Percentiles rank a stretch among this genome's conserved stretches.
Evolutionary conservation across 129 eudicot genomes (phyloP).

Genomic region (Tagetes patula): DNA sequence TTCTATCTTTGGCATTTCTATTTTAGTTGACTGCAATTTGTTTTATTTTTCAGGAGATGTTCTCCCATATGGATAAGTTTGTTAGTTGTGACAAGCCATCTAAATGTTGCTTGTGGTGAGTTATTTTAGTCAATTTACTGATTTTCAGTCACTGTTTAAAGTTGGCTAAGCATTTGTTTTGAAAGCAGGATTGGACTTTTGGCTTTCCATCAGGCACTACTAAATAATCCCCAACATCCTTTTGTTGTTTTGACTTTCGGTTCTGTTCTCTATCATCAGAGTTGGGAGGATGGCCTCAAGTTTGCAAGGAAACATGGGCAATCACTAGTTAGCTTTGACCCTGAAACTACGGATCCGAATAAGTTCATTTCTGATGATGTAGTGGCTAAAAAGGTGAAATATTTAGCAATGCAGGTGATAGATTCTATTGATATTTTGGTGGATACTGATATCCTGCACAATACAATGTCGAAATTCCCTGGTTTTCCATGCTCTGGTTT

Average conservation of each 20-base stretch:
- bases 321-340: slow-evolving; percentile 37
- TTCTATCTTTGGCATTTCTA: background rate
- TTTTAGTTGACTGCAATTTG: slow-evolving; percentile 2
- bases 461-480: slow-evolving; percentile 45
- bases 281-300: slow-evolving; percentile 57
- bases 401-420: slow-evolving; percentile 43
- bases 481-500: slow-evolving; percentile 50
- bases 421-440: slow-evolving; percentile 46
- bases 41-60: slow-evolving; percentile 53
- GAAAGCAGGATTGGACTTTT: slow-evolving; percentile 71
- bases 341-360: slow-evolving; percentile 54
- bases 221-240: slow-evolving; percentile 62
- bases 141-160: background rate
- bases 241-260: slow-evolving; percentile 72
- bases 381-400: slow-evolving; percentile 48
- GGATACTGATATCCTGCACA: slow-evolving; percentile 38
- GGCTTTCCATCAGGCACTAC: slow-evolving; percentile 74
- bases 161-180: slow-evolving; percentile 18
- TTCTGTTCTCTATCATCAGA: slow-evolving; percentile 62
- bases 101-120: slow-evolving; percentile 69
- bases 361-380: slow-evolving; percentile 56
- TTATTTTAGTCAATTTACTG: slow-evolving; percentile 3
- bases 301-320: slow-evolving; percentile 56
- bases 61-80: slow-evolving; percentile 66
- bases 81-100: slow-evolving; percentile 82